Evolutionary conservation across 75 land plant species (phyloP), one percentile per base, ranked within the genome.

Genomic region (Cunninghamia lanceolata): DNA sequence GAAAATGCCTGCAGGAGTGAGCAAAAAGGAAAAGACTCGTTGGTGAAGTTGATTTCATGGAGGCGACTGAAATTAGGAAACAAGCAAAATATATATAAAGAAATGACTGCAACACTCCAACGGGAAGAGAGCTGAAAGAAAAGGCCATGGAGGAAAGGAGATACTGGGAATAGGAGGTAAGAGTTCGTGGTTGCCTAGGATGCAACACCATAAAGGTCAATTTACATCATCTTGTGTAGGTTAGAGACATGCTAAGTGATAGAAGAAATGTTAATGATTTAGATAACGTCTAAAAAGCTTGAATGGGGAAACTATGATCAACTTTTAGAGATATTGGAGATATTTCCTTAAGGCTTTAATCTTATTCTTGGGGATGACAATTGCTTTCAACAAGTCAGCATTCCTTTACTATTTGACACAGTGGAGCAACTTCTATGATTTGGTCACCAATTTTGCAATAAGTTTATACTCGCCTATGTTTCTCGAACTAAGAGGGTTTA

Each of bases 361-460:
- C 88, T 96, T 52, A 70, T 97, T 89, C 91, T 97, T 85, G 99
- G 99, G 75, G 99, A 98, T 87, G 99, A 97, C 80, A 97, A 96
- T 59, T 96, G 98, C 91, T 97, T 96, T 85, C 98, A 96, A 73
- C 99, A 97, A 68, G 84, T 86, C 0, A 93, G 95, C 83, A 87
- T 97, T 66, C 90, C 90, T 56, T 86, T 85, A 21, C 95, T 96
- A 35, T 97, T 97, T 84, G 86, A 87, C 59, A 95, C 98, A 0
- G 96, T 94, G 56, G 81, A 89, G 86, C 45, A 89, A 74, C 92
- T 97, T 36, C 93, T 96, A 39, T 86, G 40, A 68, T 83, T 83
- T 40, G 77, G 85, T 56, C 87, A 87, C 43, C 74, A 75, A 16
- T 36, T 79, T 21, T 47, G 86, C 30, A 91, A 93, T 92, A 94